Conservation (phyloP, 2,329 filamentous ascomycete species). For the Trichothecium roseum region DNA sequence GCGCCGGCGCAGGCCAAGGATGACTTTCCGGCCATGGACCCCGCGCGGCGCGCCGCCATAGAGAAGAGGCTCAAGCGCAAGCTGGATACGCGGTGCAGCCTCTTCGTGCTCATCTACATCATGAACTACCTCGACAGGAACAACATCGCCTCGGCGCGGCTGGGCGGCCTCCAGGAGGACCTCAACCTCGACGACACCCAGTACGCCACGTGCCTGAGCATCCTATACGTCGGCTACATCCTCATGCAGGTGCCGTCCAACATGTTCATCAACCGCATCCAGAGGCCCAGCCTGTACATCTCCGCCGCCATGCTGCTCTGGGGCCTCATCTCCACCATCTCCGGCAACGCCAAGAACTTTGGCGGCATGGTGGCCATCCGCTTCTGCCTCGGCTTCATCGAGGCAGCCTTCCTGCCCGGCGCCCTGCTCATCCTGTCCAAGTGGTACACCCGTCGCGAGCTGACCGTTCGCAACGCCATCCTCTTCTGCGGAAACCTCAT, state of each 20-base stretch:
- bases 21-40: conserved; percentile 15
- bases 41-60: conserved; percentile 41
- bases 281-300: conserved; percentile 41
- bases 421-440: conserved; percentile 53
- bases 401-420: conserved; percentile 56
- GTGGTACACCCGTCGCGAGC: conserved; percentile 54
- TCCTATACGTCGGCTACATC: conserved; percentile 57
- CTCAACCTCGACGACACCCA: conserved; percentile 39
- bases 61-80: conserved; percentile 60
- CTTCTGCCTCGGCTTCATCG: conserved; percentile 51
- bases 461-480: conserved; percentile 43
- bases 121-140: conserved; percentile 61
- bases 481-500: conserved; percentile 50
- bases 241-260: conserved; percentile 53
- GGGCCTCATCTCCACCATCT: conserved; percentile 49
- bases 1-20: neutral
- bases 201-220: conserved; percentile 53
- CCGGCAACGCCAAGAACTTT: conserved; percentile 40
- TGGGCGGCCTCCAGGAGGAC: conserved; percentile 55
- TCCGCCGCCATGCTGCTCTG: conserved; percentile 43
- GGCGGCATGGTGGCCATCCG: conserved; percentile 43
- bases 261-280: conserved; percentile 45
- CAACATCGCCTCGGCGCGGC: conserved; percentile 56
- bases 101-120: conserved; percentile 67
- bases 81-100: conserved; percentile 57